Conservation (phyloP, 2,329 filamentous ascomycete species). For the Sporothrix brunneoviolacea region DNA sequence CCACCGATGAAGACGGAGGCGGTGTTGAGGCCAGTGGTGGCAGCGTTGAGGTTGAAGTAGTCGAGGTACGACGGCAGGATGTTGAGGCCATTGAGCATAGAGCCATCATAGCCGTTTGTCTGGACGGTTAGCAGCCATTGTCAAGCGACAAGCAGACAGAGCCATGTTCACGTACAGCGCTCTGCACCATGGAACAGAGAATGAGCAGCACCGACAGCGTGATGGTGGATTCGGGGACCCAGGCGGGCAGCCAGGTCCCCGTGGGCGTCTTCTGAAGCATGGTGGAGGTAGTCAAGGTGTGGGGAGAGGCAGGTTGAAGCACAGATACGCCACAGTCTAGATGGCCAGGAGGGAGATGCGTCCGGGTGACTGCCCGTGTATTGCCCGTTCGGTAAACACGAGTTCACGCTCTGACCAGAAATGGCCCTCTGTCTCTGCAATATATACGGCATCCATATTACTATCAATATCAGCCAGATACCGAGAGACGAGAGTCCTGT, state of each 20-base stretch:
- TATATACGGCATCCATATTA: too few relatives aligned
- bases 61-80: conserved; percentile 50
- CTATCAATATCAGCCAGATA: not conserved
- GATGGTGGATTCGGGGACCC: conserved; percentile 37
- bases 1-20: conserved; percentile 49
- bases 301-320: too few relatives aligned
- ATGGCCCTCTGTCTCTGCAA: not conserved
- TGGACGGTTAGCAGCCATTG: conserved; percentile 20
- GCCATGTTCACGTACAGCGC: too few relatives aligned
- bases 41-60: conserved; percentile 48
- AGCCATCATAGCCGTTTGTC: conserved; percentile 39
- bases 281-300: too few relatives aligned
- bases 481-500: not conserved
- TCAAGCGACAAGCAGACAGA: not conserved
- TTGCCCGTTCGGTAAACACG: too few relatives aligned
- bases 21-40: conserved; percentile 48
- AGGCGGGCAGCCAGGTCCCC: conserved; percentile 41
- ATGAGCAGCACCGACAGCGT: conserved; percentile 34
- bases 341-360: too few relatives aligned
- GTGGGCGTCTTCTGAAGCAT: conserved; percentile 32
- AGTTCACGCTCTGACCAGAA: too few relatives aligned
- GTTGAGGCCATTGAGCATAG: conserved; percentile 51
- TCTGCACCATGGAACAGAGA: conserved; percentile 39
- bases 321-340: too few relatives aligned
- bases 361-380: too few relatives aligned